Conservation (phyloP, 805 yeast species). For the Wickerhamomyces rabaulensis region DNA sequence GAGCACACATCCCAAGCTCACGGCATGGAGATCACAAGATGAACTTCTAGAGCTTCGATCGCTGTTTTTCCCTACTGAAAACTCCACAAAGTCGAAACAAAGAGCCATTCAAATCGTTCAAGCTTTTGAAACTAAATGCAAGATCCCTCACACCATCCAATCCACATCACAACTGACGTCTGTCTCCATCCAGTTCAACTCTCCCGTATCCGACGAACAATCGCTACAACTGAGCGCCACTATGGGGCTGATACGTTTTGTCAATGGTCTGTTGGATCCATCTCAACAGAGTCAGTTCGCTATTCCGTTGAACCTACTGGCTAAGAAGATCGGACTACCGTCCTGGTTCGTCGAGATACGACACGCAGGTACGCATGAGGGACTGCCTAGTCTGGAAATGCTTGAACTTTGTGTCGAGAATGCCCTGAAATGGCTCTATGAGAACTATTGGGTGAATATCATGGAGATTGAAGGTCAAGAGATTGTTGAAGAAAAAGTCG, state of each 20-base stretch:
- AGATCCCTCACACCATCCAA: constrained; percentile 16
- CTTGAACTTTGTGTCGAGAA: constrained; percentile 52
- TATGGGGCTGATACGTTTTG: constrained; percentile 77
- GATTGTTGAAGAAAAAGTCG: constrained; percentile 19
- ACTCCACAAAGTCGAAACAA: neutral
- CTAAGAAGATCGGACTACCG: constrained; percentile 65
- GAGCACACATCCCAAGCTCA: neutral
- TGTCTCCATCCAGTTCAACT: constrained; percentile 1
- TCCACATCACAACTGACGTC: constrained; percentile 14
- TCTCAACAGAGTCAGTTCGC: constrained; percentile 76
- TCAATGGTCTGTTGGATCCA: constrained; percentile 87
- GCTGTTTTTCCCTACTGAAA: constrained; percentile 7
- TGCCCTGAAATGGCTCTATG: constrained; percentile 73
- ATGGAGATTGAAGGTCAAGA: constrained; percentile 11
- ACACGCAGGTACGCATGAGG: constrained; percentile 89
- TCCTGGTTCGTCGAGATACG: constrained; percentile 82
- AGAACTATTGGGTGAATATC: constrained; percentile 60
- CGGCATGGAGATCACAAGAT: constrained; percentile 2
- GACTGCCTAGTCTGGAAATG: constrained; percentile 64
- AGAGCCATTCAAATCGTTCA: constrained; percentile 11
- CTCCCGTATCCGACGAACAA: neutral
- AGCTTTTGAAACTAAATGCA: constrained; percentile 12
- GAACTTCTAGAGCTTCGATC: constrained; percentile 14
- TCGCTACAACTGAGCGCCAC: constrained; percentile 23
- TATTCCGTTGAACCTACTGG: constrained; percentile 70